Base-by-base conservation (phyloP, 305 asterid genomes). In the Fraxinus albicans region DNA sequence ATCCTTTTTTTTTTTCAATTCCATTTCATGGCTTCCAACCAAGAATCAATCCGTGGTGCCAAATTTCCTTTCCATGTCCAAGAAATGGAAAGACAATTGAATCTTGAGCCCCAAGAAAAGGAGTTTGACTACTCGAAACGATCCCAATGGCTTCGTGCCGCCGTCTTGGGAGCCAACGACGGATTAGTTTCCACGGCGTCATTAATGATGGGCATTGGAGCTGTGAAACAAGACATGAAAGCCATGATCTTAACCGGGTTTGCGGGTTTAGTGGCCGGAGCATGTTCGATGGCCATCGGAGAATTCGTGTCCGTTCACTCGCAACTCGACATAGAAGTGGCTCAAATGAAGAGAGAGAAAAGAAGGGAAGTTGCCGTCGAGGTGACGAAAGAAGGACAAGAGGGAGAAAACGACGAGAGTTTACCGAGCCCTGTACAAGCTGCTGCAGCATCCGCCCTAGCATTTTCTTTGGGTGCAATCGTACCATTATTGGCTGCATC, bases 91-190 rank as follows among this genome's bases (percentile, higher is more conserved):
- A 84, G 36, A 58, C 87, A 82, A 79, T 23, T 67, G 7, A 74
- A 25, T 76, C 86, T 83, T 55, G 83, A 79, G 76, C 70, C 80
- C 6, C 82, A 86, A 67, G 67, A 73, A 35, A 79, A 83, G 0
- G 97, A 91, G 50, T 89, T 96, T 84, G 91, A 96, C 88, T 96
- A 96, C 92, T 85, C 98, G 0, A 91, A 89, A 78, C 90, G 98
- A 55, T 90, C 98, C 79, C 98, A 94, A 78, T 96, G 99, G 99
- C 92, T 96, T 21, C 98, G 99, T 13, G 99, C 98, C 15, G 99
- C 99, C 21, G 98, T 96, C 29, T 89, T 96, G 0, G 99, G 99
- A 53, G 99, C 99, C 80, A 96, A 93, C 82, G 99, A 96, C 77
- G 99, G 99, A 13, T 88, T 96, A 6, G 94, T 96, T 77, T 96